A percentile compares a stretch with the other conserved stretches of the same genome.
phyloP scores from a whole-genome alignment of 2,329 filamentous ascomycete species.

The Epichloe uncinata region DNA sequence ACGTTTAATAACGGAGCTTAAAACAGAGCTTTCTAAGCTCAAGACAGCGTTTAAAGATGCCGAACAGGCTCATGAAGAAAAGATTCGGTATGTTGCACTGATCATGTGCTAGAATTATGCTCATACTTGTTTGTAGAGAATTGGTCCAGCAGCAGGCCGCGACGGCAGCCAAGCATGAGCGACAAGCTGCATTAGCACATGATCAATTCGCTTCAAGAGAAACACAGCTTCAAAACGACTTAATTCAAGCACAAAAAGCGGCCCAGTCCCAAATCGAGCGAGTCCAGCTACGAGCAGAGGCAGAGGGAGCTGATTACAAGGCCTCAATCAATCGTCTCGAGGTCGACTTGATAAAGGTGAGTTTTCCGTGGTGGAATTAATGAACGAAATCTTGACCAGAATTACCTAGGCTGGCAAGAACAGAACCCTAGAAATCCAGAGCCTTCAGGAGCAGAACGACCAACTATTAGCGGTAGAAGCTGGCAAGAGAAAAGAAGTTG shows the following conservation, averaged over 20 bases:
- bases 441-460: slow-evolving; percentile 28
- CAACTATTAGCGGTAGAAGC: slow-evolving; percentile 25
- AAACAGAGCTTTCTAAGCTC: slow-evolving; percentile 13
- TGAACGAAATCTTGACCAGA: background rate
- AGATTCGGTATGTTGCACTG: slow-evolving; percentile 34
- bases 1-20: slow-evolving; percentile 44
- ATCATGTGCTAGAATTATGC: background rate
- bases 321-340: slow-evolving; percentile 48
- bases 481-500: slow-evolving; percentile 12
- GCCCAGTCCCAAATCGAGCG: slow-evolving; percentile 37
- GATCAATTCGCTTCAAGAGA: slow-evolving; percentile 12
- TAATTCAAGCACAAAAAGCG: slow-evolving; percentile 33
- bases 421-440: slow-evolving; percentile 46
- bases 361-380: background rate
- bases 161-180: slow-evolving; percentile 12
- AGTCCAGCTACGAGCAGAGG: slow-evolving; percentile 36
- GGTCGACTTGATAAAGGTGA: slow-evolving; percentile 47
- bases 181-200: slow-evolving; percentile 8
- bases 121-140: slow-evolving; percentile 1
- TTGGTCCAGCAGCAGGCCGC: slow-evolving; percentile 14
- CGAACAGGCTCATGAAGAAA: slow-evolving; percentile 22
- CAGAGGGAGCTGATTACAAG: slow-evolving; percentile 50
- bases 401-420: slow-evolving; percentile 42
- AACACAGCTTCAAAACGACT: slow-evolving; percentile 19
- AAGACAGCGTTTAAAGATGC: slow-evolving; percentile 16